phyloP scores from a whole-genome alignment of 2,329 filamentous ascomycete species.

The Botrytis elliptica region DNA sequence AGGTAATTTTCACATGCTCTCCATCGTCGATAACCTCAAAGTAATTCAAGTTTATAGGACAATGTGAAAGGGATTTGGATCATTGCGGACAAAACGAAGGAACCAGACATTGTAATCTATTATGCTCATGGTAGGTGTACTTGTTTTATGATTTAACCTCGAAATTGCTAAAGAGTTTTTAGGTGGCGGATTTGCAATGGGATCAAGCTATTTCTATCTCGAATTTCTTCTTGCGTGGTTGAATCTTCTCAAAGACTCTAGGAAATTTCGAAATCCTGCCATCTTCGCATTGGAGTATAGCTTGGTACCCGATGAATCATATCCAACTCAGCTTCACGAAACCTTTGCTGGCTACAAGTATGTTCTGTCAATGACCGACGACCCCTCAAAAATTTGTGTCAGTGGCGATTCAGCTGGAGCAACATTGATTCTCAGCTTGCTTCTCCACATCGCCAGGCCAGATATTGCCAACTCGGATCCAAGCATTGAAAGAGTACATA shows the following conservation, averaged over 20 bases:
- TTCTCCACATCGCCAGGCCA: conserved; percentile 59
- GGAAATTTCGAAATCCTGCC: conserved; percentile 73
- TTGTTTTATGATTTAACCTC: background rate
- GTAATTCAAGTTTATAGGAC: conserved; percentile 37
- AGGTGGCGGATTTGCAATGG: conserved; percentile 83
- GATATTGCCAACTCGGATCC: conserved; percentile 3
- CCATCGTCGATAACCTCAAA: background rate
- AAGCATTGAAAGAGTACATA: conserved; percentile 11
- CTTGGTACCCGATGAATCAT: conserved; percentile 65
- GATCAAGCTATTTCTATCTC: conserved; percentile 78
- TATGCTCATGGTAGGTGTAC: conserved; percentile 68
- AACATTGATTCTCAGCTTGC: conserved; percentile 68
- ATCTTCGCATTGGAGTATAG: conserved; percentile 81
- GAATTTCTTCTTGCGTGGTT: conserved; percentile 78
- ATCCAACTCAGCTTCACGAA: conserved; percentile 72
- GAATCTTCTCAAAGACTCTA: conserved; percentile 56
- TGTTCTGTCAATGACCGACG: conserved; percentile 56
- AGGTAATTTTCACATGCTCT: conserved; percentile 39
- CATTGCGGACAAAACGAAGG: conserved; percentile 54
- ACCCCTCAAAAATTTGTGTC: conserved; percentile 63
- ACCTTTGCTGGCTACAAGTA: conserved; percentile 69
- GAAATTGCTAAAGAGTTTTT: background rate
- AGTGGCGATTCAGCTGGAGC: conserved; percentile 79
- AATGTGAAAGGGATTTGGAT: conserved; percentile 69
- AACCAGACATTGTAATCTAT: conserved; percentile 76